Base-by-base conservation (phyloP, 2,329 filamentous ascomycete genomes). In the Calonectria naviculata region DNA sequence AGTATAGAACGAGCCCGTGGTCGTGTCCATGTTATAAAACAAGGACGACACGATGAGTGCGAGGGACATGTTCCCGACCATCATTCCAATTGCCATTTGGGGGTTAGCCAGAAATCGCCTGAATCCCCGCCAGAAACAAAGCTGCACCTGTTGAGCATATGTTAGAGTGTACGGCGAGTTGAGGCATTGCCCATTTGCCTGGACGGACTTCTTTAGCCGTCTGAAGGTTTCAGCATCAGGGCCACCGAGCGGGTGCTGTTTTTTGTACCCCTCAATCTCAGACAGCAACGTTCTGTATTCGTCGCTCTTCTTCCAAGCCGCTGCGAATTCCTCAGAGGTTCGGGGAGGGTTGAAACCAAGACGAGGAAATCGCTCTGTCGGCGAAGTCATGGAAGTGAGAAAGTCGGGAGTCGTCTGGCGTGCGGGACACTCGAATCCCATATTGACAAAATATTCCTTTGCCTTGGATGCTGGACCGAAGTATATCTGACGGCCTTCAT, bases 401-500 rank as follows among this genome's bases (percentile, higher is more conserved):
- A 92, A 93, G 75, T 93, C 91, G 13, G 90, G 89, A 0, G 88
- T 90, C 0, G 90, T 92, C 81, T 88, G 88, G 21, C 90, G 89
- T 2, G 88, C 81, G 0, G 90, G 89, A 75, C 89, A 90, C 29
- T 89, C 85, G 76, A 91, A 92, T 2, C 91, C 91, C 1, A 93
- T 85, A 71, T 86, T 81, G 69, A 89, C 82, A 76, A 93, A 93
- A 78, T 90, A 93, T 9, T 83, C 78, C 73, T 87, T 90, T 1
- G 91, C 92, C 5, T 88, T 82, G 15, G 85, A 84, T 0, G 86
- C 86, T 5, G 83, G 84, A 8, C 92, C 92, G 74, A 91, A 93
- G 82, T 88, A 93, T 65, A 92, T 89, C 75, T 92, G 91, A 65
- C 89, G 88, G 6, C 91, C 92, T 73, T 92, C 89, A 76, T 93